phyloP scores from a whole-genome alignment of 2,329 filamentous ascomycete genomes.

The Coleophoma crateriformis region DNA sequence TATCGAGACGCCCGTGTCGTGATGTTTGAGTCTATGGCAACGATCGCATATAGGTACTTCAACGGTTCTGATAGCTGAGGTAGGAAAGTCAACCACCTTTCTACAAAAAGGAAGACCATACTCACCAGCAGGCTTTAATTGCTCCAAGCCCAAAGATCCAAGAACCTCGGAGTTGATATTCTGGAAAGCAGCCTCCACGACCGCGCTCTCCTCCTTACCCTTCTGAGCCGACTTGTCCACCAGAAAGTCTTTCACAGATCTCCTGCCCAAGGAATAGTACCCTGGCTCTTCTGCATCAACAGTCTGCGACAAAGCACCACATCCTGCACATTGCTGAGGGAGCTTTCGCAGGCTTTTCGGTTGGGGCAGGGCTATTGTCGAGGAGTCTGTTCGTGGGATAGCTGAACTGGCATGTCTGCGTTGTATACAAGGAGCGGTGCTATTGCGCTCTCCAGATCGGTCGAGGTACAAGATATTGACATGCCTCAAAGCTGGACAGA shows the following conservation, averaged over 20 bases:
- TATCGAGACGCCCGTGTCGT: conserved; percentile 66
- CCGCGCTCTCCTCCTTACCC: conserved; percentile 33
- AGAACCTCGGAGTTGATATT: conserved; percentile 13
- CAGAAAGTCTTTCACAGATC: conserved; percentile 44
- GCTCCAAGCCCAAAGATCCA: neutral
- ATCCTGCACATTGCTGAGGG: conserved; percentile 56
- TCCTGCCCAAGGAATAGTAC: conserved; percentile 49
- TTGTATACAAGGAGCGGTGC: neutral
- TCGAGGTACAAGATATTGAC: neutral
- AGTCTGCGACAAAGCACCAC: conserved; percentile 59
- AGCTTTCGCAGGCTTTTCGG: conserved; percentile 24
- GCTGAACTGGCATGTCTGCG: neutral
- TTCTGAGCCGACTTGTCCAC: conserved; percentile 11
- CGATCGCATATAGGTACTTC: conserved; percentile 69
- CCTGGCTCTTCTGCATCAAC: conserved; percentile 43
- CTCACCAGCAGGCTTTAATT: neutral
- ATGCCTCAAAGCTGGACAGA: neutral
- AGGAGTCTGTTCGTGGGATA: neutral
- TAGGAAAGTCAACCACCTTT: neutral
- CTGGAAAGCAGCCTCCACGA: conserved; percentile 33
- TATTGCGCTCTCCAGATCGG: neutral
- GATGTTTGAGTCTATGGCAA: conserved; percentile 77
- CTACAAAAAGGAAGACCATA: neutral
- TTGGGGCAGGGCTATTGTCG: neutral
- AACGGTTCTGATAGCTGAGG: conserved; percentile 6